Percentiles rank a stretch among this genome's conserved stretches.
phyloP scores from a whole-genome alignment of 306 rosid genomes.

The Pterocarpus santalinus region DNA sequence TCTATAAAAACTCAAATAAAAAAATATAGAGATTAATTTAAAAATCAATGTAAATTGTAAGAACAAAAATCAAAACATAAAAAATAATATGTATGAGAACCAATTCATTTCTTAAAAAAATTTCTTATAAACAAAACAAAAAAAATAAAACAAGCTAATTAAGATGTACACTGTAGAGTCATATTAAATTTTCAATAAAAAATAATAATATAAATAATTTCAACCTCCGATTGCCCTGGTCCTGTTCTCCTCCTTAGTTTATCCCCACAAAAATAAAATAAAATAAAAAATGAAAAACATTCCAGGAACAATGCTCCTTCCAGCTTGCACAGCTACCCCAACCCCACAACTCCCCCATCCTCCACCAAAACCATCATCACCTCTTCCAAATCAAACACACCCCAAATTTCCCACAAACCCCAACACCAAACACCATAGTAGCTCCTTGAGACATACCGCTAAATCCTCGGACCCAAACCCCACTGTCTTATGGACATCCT shows the following conservation, averaged over 20 bases:
- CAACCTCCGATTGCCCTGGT: no score
- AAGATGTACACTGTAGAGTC: no score
- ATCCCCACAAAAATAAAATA: neutral
- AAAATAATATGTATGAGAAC: no score
- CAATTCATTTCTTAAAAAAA: no score
- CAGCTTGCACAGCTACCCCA: slow-evolving; percentile 49
- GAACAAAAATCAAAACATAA: no score
- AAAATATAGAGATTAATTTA: no score
- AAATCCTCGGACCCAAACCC: slow-evolving; percentile 57
- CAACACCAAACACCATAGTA: slow-evolving; percentile 39
- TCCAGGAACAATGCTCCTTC: slow-evolving; percentile 51
- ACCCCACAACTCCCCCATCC: slow-evolving; percentile 46
- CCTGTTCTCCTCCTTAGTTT: neutral
- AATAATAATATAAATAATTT: no score
- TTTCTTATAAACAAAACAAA: no score
- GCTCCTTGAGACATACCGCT: slow-evolving; percentile 41
- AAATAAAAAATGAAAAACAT: neutral
- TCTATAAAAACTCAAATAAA: no score
- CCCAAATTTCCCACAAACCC: slow-evolving; percentile 38
- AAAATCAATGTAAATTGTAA: no score
- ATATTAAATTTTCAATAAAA: no score
- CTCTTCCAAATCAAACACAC: slow-evolving; percentile 43
- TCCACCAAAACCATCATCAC: slow-evolving; percentile 44
- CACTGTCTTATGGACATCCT: slow-evolving; percentile 77
- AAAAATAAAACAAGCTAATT: no score